Base-by-base conservation (phyloP, 768 basidiomycete genomes). In the Filobasidium wieringae region DNA sequence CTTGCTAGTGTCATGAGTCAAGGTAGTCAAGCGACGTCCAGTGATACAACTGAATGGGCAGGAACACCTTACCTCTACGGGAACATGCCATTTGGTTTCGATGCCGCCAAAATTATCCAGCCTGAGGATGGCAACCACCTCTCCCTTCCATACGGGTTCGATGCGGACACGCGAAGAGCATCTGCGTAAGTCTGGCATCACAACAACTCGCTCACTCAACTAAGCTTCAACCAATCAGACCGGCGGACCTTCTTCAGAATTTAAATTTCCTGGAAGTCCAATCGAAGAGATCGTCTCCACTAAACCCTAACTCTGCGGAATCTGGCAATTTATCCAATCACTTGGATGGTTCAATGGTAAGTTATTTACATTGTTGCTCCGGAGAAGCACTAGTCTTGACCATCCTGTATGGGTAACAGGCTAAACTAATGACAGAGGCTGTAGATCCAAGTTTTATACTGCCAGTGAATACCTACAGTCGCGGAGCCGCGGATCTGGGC, bases 141-240 rank as follows among this genome's bases (percentile, higher is more conserved):
- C 24, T 29, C 17, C 7, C 22, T 58, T n/a, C 63, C 62, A 2
- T 51, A 59, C 26, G 68, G 64, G 1, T 68, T 71, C 45, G 61
- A 68, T 37, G 55, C 65, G 12, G 61, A 64, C 39, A 22, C 55
- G 2, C 50, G 71, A 40, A 34, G 71, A 31, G 66, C 71, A 26
- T 72, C 71, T 12, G 71, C 67, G 70, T 72, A 63, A 69, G 70
- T 69, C 4, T 27, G 43, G n/a, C 5, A 27, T 40, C 22, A 14
- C 26, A 14, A 32, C 6, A 33, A 14, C 29, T n/a, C 49, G 22
- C 49, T 8, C 32, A 30, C n/a, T n/a, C n/a, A n/a, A n/a, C n/a
- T 5, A 33, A 33, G 14, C 47, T 27, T 29, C 1, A 3, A 37
- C 45, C 22, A 12, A 19, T 14, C 27, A 57, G 56, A 2, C 56